A percentile compares a stretch with the other conserved stretches of the same genome.
Conservation (phyloP, 2,329 filamentous ascomycete species). For the Fusarium lyarnte region DNA sequence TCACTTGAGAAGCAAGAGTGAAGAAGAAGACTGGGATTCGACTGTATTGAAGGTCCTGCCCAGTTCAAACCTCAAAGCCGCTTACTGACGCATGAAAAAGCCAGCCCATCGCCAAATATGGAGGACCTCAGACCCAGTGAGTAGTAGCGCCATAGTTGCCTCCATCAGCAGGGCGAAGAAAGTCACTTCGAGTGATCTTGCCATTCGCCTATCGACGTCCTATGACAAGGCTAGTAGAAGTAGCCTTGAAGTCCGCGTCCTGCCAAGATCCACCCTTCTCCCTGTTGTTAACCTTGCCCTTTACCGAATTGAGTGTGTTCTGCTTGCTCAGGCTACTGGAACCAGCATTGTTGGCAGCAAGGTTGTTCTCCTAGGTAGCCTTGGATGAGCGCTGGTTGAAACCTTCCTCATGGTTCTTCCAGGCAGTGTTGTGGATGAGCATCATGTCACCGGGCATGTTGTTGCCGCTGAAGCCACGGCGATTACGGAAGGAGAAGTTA, state of each 20-base stretch:
- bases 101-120: neutral
- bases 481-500: too few species aligned
- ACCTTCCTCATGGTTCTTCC: neutral
- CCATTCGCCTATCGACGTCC: neutral
- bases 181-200: neutral
- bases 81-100: neutral
- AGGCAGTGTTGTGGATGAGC: neutral
- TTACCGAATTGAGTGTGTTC: neutral
- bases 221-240: neutral
- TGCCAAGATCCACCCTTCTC: neutral
- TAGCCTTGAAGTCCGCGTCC: neutral
- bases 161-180: neutral
- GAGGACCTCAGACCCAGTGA: neutral
- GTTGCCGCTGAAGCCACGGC: conserved; percentile 22
- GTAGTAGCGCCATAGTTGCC: neutral
- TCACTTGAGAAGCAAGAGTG: neutral
- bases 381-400: neutral
- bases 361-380: neutral
- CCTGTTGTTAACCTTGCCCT: neutral
- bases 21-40: neutral
- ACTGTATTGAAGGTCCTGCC: neutral
- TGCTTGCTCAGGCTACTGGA: neutral
- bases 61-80: neutral
- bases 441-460: neutral
- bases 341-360: neutral